Percentiles rank a stretch among this genome's conserved stretches.
These are phyloP conservation scores for Salisapilia sapeloensis DNA, from an alignment of 352 stramenopile species.

Conservation along the genomic window DNA sequence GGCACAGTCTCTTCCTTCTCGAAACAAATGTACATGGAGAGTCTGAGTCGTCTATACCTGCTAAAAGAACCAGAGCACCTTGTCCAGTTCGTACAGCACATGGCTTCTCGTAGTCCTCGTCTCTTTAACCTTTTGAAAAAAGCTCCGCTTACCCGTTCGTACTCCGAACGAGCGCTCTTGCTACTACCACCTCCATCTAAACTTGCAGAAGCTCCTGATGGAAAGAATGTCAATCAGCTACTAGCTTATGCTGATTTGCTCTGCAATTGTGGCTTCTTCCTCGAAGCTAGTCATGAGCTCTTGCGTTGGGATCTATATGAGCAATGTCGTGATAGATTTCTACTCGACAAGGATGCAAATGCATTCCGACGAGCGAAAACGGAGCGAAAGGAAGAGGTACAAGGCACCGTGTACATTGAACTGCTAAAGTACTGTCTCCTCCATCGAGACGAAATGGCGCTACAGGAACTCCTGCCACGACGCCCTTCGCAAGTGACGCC, in stretches of 20 bases:
- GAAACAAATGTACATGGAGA: conserved; percentile 81
- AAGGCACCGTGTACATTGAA: conserved; percentile 37
- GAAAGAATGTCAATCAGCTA: conserved; percentile 4
- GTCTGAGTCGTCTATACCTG: conserved; percentile 61
- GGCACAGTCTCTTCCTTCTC: conserved; percentile 46
- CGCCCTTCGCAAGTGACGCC: conserved; percentile 38
- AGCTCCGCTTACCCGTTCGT: conserved; percentile 17
- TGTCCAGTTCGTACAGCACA: conserved; percentile 36
- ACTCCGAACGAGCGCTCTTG: conserved; percentile 46
- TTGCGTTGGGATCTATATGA: conserved; percentile 47
- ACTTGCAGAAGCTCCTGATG: conserved; percentile 2
- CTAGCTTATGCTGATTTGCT: conserved; percentile 46
- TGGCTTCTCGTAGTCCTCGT: conserved; percentile 39
- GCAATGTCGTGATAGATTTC: conserved; percentile 22
- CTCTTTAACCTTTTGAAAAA: conserved; percentile 43
- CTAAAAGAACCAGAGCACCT: conserved; percentile 36
- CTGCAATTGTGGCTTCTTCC: conserved; percentile 20
- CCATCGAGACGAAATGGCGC: conserved; percentile 16
- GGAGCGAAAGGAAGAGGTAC: conserved; percentile 1
- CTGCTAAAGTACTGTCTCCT: conserved; percentile 46
- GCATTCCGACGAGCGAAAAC: background rate
- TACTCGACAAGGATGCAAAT: conserved; percentile 8
- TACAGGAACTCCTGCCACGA: conserved; percentile 24
- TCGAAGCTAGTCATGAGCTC: conserved; percentile 39
- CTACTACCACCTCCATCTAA: conserved; percentile 35